Evolutionary conservation across 179 eudicot species (phyloP).

Genomic region (Beta macrorhiza): DNA sequence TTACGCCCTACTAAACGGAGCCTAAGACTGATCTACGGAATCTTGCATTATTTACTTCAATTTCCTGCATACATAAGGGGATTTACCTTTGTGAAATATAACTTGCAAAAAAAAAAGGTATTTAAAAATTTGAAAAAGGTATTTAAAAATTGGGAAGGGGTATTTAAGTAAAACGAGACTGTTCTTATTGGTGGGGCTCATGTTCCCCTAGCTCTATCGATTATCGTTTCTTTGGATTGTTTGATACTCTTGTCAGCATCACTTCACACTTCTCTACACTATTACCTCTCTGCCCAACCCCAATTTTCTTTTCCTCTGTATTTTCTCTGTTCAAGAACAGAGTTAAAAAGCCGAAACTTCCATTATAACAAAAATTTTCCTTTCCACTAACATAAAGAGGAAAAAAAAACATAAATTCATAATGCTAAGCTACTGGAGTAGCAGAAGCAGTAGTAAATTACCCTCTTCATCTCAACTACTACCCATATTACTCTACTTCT

Average conservation of each 20-base stretch:
- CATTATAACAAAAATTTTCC: too few species aligned
- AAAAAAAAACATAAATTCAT: not conserved
- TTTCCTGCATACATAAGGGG: too few species aligned
- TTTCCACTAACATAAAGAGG: too few species aligned
- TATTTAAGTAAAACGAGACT: conserved; percentile 13
- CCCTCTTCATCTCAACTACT: not conserved
- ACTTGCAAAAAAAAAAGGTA: too few species aligned
- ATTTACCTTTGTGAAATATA: too few species aligned
- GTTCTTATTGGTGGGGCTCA: not conserved
- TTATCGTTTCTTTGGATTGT: not conserved
- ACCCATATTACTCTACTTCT: conserved; percentile 15
- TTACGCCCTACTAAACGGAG: too few species aligned
- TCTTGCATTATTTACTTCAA: too few species aligned
- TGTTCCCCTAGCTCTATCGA: not conserved
- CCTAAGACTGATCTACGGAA: too few species aligned
- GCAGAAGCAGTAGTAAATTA: conserved; percentile 9
- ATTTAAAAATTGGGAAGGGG: not conserved
- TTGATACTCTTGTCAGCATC: conserved; percentile 4
- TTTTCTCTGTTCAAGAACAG: not conserved
- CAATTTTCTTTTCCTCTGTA: not conserved
- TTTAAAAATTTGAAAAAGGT: not conserved
- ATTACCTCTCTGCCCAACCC: not conserved
- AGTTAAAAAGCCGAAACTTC: not conserved
- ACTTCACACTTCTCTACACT: conserved; percentile 2
- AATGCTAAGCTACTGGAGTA: conserved; percentile 2